Base-by-base conservation (phyloP, 306 rosid genomes). In the Canavalia ensiformis region DNA sequence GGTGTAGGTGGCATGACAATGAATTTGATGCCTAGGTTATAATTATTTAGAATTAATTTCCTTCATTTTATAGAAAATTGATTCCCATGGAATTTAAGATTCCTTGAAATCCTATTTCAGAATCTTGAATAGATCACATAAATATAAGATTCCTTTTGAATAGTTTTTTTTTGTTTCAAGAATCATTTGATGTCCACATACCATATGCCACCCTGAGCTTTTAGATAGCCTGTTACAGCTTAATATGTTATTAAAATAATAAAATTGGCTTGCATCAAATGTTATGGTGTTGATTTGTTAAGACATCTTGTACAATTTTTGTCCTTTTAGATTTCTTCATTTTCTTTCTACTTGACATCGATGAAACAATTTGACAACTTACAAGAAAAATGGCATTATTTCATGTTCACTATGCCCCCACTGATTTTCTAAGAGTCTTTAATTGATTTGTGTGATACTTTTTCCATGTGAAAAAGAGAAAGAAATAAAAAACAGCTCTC, bases 391-490 rank as follows among this genome's bases (percentile, higher is more conserved):
- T 56, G 51, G 59, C 79, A 58, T 73, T 37, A 37, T 74, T 68
- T 82, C 34, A 41, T 67, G 81, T 73, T 81, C 59, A 47, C 18
- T 66, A 52, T 73, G 33, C 41, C 50, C 74, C 37, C 58, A 4
- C 33, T 50, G 74, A 34, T 39, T 64, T 77, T 64, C 62, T 76
- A 34, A 65, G 64, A 66, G 71, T 59, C 4, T 42, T 66, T 28
- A 39, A 76, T 59, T 51, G 62, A 54, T 76, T 18, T 2, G 3
- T 71, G 67, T 64, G 78, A 72, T 78, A 34, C 68, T 28, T 33
- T 47, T 74, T 59, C 34, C 9, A 18, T 37, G 9, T 68, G 66
- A 54, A 51, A 80, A 42, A 45, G 34, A 39, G 4, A 10, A 46
- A 31, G 18, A 62, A 42, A 70, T 60, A 42, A 6, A 72, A 68